Evolutionary conservation across 2,329 filamentous ascomycete genomes (phyloP).

Genomic region (Pseudogymnoascus sp.): DNA sequence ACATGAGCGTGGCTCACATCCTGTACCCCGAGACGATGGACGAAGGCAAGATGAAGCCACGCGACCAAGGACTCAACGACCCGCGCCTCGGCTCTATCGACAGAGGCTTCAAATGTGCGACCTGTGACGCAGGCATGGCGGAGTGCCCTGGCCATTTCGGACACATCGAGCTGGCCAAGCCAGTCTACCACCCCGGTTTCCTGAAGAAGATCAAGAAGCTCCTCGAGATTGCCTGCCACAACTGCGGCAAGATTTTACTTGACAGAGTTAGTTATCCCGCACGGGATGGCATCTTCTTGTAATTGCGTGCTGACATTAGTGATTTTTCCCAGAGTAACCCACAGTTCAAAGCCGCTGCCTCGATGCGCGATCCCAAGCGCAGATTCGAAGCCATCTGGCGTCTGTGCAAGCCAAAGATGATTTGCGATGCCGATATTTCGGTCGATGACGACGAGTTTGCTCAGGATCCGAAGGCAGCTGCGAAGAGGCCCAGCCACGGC

Average conservation of each 20-base stretch:
- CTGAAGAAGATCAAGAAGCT: constrained; percentile 99
- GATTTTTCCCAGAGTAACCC: constrained; percentile 63
- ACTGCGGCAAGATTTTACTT: constrained; percentile 94
- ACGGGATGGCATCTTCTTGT: constrained; percentile 45
- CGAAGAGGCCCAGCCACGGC: constrained; percentile 59
- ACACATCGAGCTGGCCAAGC: constrained; percentile 94
- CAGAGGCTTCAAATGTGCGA: constrained; percentile 89
- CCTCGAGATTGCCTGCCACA: constrained; percentile 96
- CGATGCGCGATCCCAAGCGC: constrained; percentile 82
- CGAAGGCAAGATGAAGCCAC: constrained; percentile 83
- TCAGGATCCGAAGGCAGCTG: constrained; percentile 44
- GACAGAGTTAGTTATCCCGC: constrained; percentile 87
- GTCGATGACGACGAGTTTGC: constrained; percentile 63
- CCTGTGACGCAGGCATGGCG: constrained; percentile 90
- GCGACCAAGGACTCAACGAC: constrained; percentile 88
- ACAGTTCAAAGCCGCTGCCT: constrained; percentile 74
- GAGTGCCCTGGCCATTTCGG: constrained; percentile 98
- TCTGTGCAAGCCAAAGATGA: constrained; percentile 79
- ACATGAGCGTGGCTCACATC: constrained; percentile 94
- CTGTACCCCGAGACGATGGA: constrained; percentile 99
- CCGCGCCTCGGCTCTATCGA: constrained; percentile 95
- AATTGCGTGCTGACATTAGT: constrained; percentile 52
- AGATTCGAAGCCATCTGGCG: constrained; percentile 91
- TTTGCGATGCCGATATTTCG: constrained; percentile 72
- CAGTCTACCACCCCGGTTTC: constrained; percentile 92